Conservation (phyloP, 306 rosid genomes). For the Calophaca sinica region DNA sequence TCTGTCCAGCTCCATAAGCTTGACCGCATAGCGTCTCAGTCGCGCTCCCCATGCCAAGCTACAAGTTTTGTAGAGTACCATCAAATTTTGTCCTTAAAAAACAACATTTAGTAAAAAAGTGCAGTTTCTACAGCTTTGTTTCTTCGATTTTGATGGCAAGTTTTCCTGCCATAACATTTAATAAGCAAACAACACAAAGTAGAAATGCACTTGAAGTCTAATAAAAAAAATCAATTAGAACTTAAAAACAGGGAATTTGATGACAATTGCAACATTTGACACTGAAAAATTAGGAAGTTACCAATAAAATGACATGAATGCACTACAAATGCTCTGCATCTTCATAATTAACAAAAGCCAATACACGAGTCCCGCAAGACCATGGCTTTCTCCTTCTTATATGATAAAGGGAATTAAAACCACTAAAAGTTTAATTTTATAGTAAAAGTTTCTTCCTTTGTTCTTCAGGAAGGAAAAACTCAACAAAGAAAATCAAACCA, state of each 20-base stretch:
- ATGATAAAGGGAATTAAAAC: not conserved
- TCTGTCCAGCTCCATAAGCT: slow-evolving; percentile 91
- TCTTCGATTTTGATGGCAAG: not conserved
- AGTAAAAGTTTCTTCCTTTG: not conserved
- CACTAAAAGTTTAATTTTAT: not conserved
- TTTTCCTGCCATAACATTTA: not conserved
- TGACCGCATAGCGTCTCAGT: slow-evolving; percentile 92
- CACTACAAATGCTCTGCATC: slow-evolving; percentile 15
- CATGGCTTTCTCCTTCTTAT: not conserved
- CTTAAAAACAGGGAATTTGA: too few species aligned
- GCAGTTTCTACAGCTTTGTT: not conserved
- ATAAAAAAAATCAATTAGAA: not conserved
- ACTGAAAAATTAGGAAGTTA: not conserved
- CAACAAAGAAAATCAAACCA: not conserved
- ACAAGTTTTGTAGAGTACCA: slow-evolving; percentile 28
- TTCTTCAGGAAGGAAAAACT: not conserved
- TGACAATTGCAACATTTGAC: slow-evolving; percentile 9
- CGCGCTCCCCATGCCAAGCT: slow-evolving; percentile 96
- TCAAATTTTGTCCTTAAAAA: slow-evolving; percentile 18
- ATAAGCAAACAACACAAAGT: not conserved
- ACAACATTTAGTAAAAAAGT: not conserved
- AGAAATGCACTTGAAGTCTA: not conserved
- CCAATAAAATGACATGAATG: not conserved
- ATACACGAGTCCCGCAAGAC: too few species aligned
- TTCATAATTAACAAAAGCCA: not conserved